A percentile compares a stretch with the other conserved stretches of the same genome.
Evolutionary conservation across 2,329 filamentous ascomycete species (phyloP).

Genomic region (Fusarium sp.): DNA sequence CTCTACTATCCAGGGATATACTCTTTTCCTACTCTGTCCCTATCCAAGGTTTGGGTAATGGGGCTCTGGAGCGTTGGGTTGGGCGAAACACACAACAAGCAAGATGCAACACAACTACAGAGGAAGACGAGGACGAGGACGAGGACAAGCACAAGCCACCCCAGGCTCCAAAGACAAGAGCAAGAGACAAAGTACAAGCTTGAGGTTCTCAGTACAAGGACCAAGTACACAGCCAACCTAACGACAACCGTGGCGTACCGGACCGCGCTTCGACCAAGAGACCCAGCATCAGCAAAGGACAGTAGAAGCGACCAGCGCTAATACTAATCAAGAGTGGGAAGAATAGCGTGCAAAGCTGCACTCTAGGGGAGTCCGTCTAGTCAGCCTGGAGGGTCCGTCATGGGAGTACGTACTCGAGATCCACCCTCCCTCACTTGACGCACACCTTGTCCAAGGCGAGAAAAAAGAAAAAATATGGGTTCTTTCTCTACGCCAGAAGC

Average conservation of each 20-base stretch:
- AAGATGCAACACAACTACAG: constrained; percentile 11
- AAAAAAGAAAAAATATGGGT: constrained; percentile 25
- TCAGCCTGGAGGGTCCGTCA: constrained; percentile 21
- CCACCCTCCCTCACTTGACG: constrained; percentile 9
- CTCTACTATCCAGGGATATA: constrained; percentile 14
- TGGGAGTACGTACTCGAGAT: constrained; percentile 4
- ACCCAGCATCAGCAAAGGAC: constrained; percentile 2
- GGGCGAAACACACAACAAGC: constrained; percentile 34
- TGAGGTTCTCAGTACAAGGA: constrained; percentile 33
- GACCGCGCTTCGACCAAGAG: constrained; percentile 33
- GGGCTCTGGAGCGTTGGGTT: constrained; percentile 26
- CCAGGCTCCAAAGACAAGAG: constrained; percentile 20
- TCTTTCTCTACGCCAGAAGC: constrained; percentile 33
- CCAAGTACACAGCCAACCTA: constrained; percentile 27
- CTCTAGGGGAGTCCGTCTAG: constrained; percentile 18
- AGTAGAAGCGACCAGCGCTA: constrained; percentile 19
- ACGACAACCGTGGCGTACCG: constrained; percentile 38
- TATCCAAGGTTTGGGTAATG: constrained; percentile 3
- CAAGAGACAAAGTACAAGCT: constrained; percentile 12
- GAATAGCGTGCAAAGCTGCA: background rate
- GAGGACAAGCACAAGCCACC: constrained; percentile 41
- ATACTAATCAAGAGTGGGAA: constrained; percentile 6
- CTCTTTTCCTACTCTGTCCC: background rate
- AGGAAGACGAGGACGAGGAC: too few relatives aligned
- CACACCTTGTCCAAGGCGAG: constrained; percentile 24